Evolutionary conservation across 345 rosid species (phyloP), one percentile per base, ranked within the genome.

Genomic region (Sonneratia caseolaris): DNA sequence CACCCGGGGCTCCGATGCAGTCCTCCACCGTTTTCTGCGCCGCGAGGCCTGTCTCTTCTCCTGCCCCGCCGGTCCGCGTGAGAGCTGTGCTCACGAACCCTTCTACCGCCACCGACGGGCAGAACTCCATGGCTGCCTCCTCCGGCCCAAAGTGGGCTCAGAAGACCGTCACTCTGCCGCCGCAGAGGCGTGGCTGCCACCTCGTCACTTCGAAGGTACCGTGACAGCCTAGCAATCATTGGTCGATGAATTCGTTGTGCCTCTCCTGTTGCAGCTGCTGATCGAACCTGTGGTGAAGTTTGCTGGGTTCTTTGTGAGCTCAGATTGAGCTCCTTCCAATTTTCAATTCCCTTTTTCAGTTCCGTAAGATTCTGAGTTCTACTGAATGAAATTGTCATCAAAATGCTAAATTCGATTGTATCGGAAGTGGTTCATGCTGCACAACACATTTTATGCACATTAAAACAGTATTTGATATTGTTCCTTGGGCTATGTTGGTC

Each of bases 151-250:
- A 88, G 82, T 90, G 96, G 98, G 92, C 95, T 59, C 97, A 94
- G 86, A 94, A 85, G 84, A 94, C 95, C 73, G 68, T 91, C 61
- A 90, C 95, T 65, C 86, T 94, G 51, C 84, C 96, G 40, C 95
- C 96, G 0, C 87, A 64, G 40, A 81, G 82, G 65, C 96, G 97
- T 8, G 98, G 98, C 76, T 94, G 97, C 73, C 96, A 94, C 88
- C 96, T 94, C 37, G 78, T 94, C 64, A 94, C 97, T 66, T 78
- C 95, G 37, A 86, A 91, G 97, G 96, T 91, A 71, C 7, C 32
- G 10, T n/a, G 6, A 18, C 56, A 27, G 75, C 75, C 43, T 48
- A 42, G 11, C 40, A 4, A n/a, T 53, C 24, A 8, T 11, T 62
- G 22, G 14, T 64, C 14, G 38, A 13, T 3, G 13, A 21, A n/a